These are phyloP conservation scores for Pythium grandisporangium DNA, from an alignment of 352 stramenopile species.

Conservation along the genomic window DNA sequence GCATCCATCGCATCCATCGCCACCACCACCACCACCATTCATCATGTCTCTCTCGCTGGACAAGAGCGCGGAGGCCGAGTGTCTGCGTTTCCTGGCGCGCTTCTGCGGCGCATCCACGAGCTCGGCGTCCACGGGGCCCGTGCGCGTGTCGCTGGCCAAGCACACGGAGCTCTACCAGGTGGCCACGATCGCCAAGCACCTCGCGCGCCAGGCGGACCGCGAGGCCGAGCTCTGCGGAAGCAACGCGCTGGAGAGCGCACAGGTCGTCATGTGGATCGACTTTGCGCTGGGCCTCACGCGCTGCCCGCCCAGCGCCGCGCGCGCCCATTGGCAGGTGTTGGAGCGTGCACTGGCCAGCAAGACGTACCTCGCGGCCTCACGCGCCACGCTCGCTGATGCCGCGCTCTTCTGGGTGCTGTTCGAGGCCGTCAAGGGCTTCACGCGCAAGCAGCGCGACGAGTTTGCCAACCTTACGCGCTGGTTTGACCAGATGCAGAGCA, in stretches of 20 bases:
- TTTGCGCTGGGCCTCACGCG: conserved; percentile 42
- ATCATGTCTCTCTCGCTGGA: conserved; percentile 77
- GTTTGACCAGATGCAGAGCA: conserved; percentile 85
- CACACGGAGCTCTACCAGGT: conserved; percentile 61
- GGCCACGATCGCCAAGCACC: conserved; percentile 67
- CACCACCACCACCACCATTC: neutral
- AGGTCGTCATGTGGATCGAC: conserved; percentile 71
- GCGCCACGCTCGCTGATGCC: conserved; percentile 70
- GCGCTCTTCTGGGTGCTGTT: conserved; percentile 65
- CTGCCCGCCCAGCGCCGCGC: conserved; percentile 19
- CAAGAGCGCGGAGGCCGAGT: conserved; percentile 61
- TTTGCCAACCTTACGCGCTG: conserved; percentile 60
- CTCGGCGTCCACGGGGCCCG: conserved; percentile 58
- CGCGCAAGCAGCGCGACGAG: conserved; percentile 26
- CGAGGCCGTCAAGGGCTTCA: conserved; percentile 26
- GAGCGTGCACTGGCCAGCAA: conserved; percentile 39
- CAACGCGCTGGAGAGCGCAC: conserved; percentile 54
- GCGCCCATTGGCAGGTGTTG: conserved; percentile 55
- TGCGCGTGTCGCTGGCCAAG: conserved; percentile 70
- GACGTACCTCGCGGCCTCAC: conserved; percentile 60
- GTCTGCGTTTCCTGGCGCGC: conserved; percentile 73
- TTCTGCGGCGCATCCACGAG: conserved; percentile 70
- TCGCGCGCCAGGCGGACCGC: conserved; percentile 61
- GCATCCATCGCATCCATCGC: no score
- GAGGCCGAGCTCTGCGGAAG: conserved; percentile 56